Conservation (phyloP, 1,284 basidiomycete species). For the Rhizoctonia solani region DNA sequence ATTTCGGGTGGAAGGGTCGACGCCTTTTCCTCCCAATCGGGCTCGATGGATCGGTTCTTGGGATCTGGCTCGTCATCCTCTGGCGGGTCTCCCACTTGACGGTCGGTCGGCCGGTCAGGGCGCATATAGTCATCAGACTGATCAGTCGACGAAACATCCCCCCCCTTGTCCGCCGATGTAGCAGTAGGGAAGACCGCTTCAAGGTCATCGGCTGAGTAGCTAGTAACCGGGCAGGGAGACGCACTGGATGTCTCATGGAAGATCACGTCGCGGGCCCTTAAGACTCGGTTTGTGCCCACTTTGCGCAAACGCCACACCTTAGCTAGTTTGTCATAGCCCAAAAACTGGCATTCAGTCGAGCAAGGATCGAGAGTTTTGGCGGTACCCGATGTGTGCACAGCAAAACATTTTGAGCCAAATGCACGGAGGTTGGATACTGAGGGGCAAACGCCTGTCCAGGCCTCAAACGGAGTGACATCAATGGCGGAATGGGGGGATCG, state of each 20-base stretch:
- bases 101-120: too few species aligned
- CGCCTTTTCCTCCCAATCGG: not conserved
- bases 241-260: not conserved
- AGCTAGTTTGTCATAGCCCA: conserved; percentile 10
- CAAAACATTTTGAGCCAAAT: conserved; percentile 22
- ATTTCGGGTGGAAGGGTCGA: not conserved
- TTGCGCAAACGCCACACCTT: conserved; percentile 26
- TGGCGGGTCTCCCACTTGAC: too few species aligned
- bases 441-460: conserved; percentile 1
- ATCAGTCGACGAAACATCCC: too few species aligned
- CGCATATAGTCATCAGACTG: too few species aligned
- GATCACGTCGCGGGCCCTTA: conserved; percentile 24
- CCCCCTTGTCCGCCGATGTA: too few species aligned
- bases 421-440: conserved; percentile 20
- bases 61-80: too few species aligned
- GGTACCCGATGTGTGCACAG: not conserved
- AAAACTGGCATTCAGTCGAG: conserved; percentile 4
- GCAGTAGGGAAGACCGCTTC: too few species aligned
- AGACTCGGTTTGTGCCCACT: not conserved
- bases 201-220: too few species aligned
- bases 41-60: not conserved
- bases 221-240: too few species aligned
- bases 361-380: not conserved
- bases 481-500: conserved; percentile 15
- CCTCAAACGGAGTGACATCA: not conserved